Conservation (phyloP, 2,329 filamentous ascomycete species). For the Trichophyton verrucosum region DNA sequence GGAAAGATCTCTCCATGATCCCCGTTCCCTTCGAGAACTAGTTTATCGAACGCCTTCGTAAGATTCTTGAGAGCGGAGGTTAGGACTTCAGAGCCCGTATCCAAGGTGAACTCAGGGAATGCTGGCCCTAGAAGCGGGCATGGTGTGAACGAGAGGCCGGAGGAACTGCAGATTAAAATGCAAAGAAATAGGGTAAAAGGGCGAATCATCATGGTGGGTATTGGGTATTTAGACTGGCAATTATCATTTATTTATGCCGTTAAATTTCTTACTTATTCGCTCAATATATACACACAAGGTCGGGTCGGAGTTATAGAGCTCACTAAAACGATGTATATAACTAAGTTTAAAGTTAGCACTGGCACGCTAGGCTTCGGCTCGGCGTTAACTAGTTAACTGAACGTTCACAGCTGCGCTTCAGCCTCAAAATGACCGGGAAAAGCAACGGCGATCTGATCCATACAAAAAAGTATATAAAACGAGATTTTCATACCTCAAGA, state of each 20-base stretch:
- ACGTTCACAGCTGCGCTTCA: background rate
- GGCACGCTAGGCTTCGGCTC: background rate
- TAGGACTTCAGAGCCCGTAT: constrained; percentile 9
- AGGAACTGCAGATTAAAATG: background rate
- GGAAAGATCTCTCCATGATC: constrained; percentile 12
- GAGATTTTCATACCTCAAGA: background rate
- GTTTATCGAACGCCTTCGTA: background rate
- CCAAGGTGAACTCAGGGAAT: constrained; percentile 12
- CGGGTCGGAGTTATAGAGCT: background rate
- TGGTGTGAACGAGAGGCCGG: constrained; percentile 12
- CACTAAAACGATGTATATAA: background rate
- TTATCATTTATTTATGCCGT: background rate
- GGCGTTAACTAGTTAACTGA: background rate
- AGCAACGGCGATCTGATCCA: too few species aligned
- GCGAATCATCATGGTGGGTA: background rate
- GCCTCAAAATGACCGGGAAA: constrained; percentile 5
- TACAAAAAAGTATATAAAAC: background rate
- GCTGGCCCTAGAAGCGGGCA: constrained; percentile 16
- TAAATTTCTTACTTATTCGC: background rate
- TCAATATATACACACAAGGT: background rate
- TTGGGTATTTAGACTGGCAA: background rate
- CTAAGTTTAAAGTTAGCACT: background rate
- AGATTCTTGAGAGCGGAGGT: constrained; percentile 4
- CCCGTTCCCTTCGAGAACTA: background rate
- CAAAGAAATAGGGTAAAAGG: background rate